Evolutionary conservation across 2,329 filamentous ascomycete genomes (phyloP), one percentile per base, ranked within the genome.

Genomic region (Diplodia scrobiculata): DNA sequence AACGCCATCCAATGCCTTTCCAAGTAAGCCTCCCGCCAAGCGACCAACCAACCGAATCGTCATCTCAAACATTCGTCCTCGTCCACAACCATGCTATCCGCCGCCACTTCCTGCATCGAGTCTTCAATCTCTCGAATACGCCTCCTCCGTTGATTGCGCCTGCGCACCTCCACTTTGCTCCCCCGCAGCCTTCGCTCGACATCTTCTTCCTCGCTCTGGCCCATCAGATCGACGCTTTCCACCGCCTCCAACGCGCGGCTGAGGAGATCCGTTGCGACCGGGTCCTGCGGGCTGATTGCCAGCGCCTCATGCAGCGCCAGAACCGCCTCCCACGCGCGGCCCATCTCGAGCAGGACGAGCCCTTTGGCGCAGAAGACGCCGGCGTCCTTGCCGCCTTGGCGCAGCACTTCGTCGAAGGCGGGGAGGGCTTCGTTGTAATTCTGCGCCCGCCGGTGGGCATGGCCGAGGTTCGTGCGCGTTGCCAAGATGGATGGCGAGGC

Each of bases 361-460:
- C 91, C 94, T 72, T 96, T 94, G 11, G 92, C 89, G 58, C 87
- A 86, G 74, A 96, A 95, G 2, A 95, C 86, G 34, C 87, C 84
- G 0, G 90, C 84, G 69, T 95, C 90, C 70, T 93, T 92, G 51
- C 89, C 89, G 29, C 92, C 91, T 54, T 91, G 86, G 13, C 94
- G 84, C 34, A 97, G 83, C 34, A 96, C 95, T 72, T 93, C 89
- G 69, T 97, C 91, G 72, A 97, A 98, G 73, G 94, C 86, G 1
- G 82, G 84, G 11, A 98, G 83, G 0, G 94, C 90, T 63, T 90
- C 86, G 34, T 88, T 84, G 70, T 89, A 87, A 66, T 86, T 83
- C 1, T 88, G 84, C 65, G 90, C 79, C 19, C 92, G 88, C 63
- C 95, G 87, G 69, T 92, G 89, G 0, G 94, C 90, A 74, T 99